Conservation (phyloP, 2,329 filamentous ascomycete genomes). For the Botryotinia calthae region DNA sequence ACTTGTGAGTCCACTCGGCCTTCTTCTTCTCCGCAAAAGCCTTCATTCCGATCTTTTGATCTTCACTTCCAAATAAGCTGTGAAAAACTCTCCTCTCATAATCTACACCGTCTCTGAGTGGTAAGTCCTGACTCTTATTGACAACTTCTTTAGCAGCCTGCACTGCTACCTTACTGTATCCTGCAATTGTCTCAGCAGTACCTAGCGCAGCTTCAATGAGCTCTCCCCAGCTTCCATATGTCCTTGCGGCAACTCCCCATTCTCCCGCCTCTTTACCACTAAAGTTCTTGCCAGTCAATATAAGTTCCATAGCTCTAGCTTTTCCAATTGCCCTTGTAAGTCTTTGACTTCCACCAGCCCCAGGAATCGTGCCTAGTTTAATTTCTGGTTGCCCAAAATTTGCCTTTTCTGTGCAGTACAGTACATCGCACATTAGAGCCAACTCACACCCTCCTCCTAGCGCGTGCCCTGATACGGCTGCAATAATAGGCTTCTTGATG, state of each 20-base stretch:
- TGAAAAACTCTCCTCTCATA: conserved; percentile 94
- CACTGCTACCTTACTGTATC: conserved; percentile 81
- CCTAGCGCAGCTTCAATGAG: conserved; percentile 77
- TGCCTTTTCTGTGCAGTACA: conserved; percentile 83
- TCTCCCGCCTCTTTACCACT: conserved; percentile 78
- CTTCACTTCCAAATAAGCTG: conserved; percentile 84
- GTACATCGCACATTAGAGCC: conserved; percentile 93
- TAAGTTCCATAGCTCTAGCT: conserved; percentile 85
- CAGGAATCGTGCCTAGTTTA: conserved; percentile 89
- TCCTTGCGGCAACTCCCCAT: conserved; percentile 85
- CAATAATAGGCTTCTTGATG: conserved; percentile 91
- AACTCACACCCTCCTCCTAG: conserved; percentile 95
- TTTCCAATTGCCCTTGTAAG: conserved; percentile 81
- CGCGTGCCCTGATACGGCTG: conserved; percentile 90
- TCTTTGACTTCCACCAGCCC: conserved; percentile 86
- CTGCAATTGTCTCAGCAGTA: conserved; percentile 85
- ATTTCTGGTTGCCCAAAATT: conserved; percentile 98
- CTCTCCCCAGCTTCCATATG: conserved; percentile 76
- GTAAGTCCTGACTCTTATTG: conserved; percentile 94
- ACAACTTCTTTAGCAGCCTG: conserved; percentile 96
- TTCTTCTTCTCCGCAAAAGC: conserved; percentile 96
- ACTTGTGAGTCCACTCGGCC: conserved; percentile 84
- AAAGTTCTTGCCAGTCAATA: conserved; percentile 82
- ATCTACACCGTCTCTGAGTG: conserved; percentile 86
- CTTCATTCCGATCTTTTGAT: conserved; percentile 96